Percentiles rank a stretch among this genome's conserved stretches.
phyloP scores from a whole-genome alignment of 768 basidiomycete species.

The Mycena rosella region DNA sequence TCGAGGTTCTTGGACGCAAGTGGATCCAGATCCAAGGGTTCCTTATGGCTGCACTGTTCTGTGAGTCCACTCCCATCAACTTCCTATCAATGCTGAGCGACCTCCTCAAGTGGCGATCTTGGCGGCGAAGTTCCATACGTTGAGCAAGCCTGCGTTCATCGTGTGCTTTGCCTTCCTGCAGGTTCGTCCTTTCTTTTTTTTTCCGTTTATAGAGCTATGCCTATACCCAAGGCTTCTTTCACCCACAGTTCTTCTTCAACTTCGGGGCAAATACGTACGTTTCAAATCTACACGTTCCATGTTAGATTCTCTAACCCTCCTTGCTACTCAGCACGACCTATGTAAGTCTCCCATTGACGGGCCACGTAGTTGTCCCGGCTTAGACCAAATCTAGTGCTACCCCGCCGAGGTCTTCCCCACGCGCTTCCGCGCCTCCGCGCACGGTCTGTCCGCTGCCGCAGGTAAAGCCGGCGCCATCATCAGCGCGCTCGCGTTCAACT shows the following conservation, averaged over 20 bases:
- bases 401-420: slow-evolving; percentile 89
- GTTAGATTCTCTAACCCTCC: not conserved
- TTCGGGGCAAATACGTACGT: slow-evolving; percentile 80
- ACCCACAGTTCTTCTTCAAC: slow-evolving; percentile 82
- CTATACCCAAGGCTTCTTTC: slow-evolving; percentile 18
- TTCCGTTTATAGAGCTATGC: not conserved
- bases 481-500: slow-evolving; percentile 70
- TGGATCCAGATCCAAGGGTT: slow-evolving; percentile 84
- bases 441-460: slow-evolving; percentile 79
- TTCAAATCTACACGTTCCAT: not conserved
- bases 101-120: slow-evolving; percentile 82
- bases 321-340: slow-evolving; percentile 60
- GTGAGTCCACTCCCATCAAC: slow-evolving; percentile 49
- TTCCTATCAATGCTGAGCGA: too few species aligned
- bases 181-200: slow-evolving; percentile 41
- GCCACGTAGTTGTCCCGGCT: not conserved
- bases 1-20: slow-evolving; percentile 82
- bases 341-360: slow-evolving; percentile 43
- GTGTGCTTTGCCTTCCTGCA: slow-evolving; percentile 80
- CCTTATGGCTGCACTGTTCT: slow-evolving; percentile 74
- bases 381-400: slow-evolving; percentile 61
- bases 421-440: slow-evolving; percentile 77
- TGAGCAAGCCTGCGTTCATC: slow-evolving; percentile 73
- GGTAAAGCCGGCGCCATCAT: slow-evolving; percentile 76
- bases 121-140: slow-evolving; percentile 70